These are phyloP conservation scores for Agrostemma githago DNA, from an alignment of 148 eudicot genomes.

Conservation along the genomic window DNA sequence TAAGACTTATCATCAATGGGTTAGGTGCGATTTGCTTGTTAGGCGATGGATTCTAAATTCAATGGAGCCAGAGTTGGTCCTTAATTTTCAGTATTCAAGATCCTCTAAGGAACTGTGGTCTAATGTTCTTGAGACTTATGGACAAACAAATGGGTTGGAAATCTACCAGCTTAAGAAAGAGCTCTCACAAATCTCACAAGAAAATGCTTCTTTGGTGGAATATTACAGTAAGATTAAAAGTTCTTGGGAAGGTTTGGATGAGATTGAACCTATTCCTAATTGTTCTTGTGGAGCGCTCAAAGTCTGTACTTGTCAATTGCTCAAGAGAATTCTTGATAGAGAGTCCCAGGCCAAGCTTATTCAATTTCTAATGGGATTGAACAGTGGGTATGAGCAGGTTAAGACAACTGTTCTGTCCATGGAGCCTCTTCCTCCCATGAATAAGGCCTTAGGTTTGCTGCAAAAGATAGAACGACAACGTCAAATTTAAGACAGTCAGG, in stretches of 20 bases:
- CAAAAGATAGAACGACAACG: neutral
- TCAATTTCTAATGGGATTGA: neutral
- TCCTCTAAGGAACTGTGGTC: no score
- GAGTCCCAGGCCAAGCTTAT: neutral
- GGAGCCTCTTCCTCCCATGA: neutral
- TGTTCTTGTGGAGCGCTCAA: slow-evolving; percentile 12
- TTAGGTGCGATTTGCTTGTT: no score
- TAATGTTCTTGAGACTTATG: no score
- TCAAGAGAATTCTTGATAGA: neutral
- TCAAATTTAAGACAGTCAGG: no score
- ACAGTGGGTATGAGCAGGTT: neutral
- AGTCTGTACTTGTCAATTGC: neutral
- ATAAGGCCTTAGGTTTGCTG: neutral
- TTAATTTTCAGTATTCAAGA: no score
- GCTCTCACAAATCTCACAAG: no score
- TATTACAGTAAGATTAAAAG: neutral
- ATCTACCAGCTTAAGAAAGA: no score
- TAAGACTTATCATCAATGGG: no score
- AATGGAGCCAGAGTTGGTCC: no score
- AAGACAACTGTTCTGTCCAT: neutral
- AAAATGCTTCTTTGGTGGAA: neutral
- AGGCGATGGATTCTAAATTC: no score
- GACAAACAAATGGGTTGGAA: no score
- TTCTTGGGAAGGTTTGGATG: neutral
- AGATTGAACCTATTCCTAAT: neutral